phyloP scores from a whole-genome alignment of 2,329 filamentous ascomycete genomes.

The Calycina herbarum region DNA sequence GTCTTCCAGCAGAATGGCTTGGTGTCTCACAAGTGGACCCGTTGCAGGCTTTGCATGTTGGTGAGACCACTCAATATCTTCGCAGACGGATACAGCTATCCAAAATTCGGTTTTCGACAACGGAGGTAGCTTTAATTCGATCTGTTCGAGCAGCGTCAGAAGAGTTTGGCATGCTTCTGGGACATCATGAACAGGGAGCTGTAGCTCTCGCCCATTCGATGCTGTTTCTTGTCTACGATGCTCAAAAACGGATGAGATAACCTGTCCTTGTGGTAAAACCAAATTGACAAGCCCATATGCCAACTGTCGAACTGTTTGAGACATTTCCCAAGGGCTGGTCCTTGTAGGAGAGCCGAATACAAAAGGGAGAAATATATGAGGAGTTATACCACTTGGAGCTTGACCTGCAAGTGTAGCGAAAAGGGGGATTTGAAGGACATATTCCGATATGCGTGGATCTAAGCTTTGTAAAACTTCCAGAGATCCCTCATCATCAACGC shows the following conservation, averaged over 20 bases:
- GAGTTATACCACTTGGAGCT: slow-evolving; percentile 29
- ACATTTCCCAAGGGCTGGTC: slow-evolving; percentile 58
- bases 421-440: slow-evolving; percentile 45
- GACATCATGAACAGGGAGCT: slow-evolving; percentile 29
- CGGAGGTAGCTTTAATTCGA: slow-evolving; percentile 21
- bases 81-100: slow-evolving; percentile 31
- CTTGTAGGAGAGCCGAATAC: slow-evolving; percentile 57
- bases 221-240: slow-evolving; percentile 33
- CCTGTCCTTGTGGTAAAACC: slow-evolving; percentile 31
- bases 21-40: slow-evolving; percentile 17
- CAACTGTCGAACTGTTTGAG: slow-evolving; percentile 49
- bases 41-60: slow-evolving; percentile 27
- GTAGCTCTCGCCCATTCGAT: slow-evolving; percentile 31
- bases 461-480: slow-evolving; percentile 31
- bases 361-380: slow-evolving; percentile 63
- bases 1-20: slow-evolving; percentile 15
- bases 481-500: neutral
- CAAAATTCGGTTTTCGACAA: slow-evolving; percentile 27
- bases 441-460: slow-evolving; percentile 52
- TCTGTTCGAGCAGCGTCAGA: slow-evolving; percentile 18
- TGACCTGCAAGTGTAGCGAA: slow-evolving; percentile 30
- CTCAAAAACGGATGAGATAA: slow-evolving; percentile 30
- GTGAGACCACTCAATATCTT: slow-evolving; percentile 35
- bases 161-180: slow-evolving; percentile 28
- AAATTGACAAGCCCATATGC: slow-evolving; percentile 55